phyloP scores from a whole-genome alignment of 2,329 filamentous ascomycete genomes.

The Colletotrichum sp. region DNA sequence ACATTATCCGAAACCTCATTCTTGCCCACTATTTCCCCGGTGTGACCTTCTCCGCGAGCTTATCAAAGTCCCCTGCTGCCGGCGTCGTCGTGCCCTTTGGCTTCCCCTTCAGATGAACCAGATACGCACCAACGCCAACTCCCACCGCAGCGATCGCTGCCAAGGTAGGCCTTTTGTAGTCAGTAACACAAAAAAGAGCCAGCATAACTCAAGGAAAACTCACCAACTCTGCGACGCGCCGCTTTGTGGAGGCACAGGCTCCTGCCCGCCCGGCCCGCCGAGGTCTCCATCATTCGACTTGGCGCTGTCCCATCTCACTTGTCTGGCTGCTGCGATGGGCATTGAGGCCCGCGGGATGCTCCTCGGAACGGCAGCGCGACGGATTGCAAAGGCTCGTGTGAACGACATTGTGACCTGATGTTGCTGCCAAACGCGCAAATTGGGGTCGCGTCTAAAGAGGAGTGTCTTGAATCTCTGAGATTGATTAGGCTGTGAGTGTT shows the following conservation, averaged over 20 bases:
- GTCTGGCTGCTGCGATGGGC: background rate
- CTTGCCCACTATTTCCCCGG: constrained; percentile 1
- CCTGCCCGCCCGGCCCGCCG: constrained; percentile 17
- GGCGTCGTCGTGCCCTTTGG: background rate
- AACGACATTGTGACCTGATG: background rate
- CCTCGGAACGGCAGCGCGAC: background rate
- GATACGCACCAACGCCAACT: background rate
- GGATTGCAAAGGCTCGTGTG: background rate
- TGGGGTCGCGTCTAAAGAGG: no score
- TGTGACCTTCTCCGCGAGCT: background rate
- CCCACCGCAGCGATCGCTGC: constrained; percentile 13
- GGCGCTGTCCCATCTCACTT: background rate
- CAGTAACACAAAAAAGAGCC: background rate
- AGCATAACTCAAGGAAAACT: fast-evolving
- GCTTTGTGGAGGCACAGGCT: background rate
- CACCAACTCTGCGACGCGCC: constrained; percentile 13
- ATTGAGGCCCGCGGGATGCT: background rate
- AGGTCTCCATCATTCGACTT: constrained; percentile 13
- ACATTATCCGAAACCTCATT: no score
- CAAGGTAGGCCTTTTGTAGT: background rate
- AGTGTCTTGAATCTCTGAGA: no score
- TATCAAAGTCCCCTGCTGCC: background rate
- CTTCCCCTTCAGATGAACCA: constrained; percentile 16
- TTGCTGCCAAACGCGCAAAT: fast-evolving
- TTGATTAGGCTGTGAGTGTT: no score